Percentiles rank a stretch among this genome's conserved stretches.
Conservation (phyloP, 1,284 basidiomycete species). For the Omphalotus olearius region DNA sequence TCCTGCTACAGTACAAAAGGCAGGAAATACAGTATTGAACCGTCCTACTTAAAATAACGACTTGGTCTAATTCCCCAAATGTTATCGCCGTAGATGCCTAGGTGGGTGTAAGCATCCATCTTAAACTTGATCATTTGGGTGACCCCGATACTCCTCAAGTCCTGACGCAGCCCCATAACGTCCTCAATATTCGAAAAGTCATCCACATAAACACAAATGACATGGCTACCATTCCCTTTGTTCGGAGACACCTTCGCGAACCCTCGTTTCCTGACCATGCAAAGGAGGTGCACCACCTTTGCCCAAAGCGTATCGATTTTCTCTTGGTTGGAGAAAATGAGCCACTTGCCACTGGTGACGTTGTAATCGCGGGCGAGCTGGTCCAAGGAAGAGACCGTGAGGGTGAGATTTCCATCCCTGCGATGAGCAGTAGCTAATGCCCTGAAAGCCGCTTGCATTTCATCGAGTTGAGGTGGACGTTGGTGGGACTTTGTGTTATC, state of each 20-base stretch:
- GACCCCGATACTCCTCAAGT: constrained; percentile 25
- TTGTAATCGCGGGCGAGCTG: constrained; percentile 26
- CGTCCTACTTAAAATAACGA: constrained; percentile 22
- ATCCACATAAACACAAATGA: constrained; percentile 33
- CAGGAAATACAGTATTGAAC: background rate
- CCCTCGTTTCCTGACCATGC: constrained; percentile 22
- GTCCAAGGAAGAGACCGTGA: constrained; percentile 28
- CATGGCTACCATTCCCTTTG: constrained; percentile 24
- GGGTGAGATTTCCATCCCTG: constrained; percentile 13
- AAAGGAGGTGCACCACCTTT: constrained; percentile 26
- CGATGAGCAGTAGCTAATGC: constrained; percentile 17
- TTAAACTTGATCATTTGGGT: constrained; percentile 34
- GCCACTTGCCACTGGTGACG: constrained; percentile 31
- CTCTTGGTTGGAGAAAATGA: constrained; percentile 26
- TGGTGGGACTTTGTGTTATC: constrained; percentile 17
- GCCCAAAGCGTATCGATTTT: constrained; percentile 31
- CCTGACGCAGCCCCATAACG: constrained; percentile 26
- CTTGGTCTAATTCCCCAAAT: constrained; percentile 30
- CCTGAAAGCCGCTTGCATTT: constrained; percentile 19
- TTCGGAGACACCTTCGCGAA: constrained; percentile 30
- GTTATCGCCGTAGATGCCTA: constrained; percentile 34
- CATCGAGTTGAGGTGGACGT: constrained; percentile 14
- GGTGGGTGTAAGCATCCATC: constrained; percentile 33
- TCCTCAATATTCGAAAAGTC: constrained; percentile 30
- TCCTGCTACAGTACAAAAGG: no score